These are phyloP conservation scores for Colletotrichum brevisporum DNA, from an alignment of 2,329 filamentous ascomycete genomes.

Conservation along the genomic window DNA sequence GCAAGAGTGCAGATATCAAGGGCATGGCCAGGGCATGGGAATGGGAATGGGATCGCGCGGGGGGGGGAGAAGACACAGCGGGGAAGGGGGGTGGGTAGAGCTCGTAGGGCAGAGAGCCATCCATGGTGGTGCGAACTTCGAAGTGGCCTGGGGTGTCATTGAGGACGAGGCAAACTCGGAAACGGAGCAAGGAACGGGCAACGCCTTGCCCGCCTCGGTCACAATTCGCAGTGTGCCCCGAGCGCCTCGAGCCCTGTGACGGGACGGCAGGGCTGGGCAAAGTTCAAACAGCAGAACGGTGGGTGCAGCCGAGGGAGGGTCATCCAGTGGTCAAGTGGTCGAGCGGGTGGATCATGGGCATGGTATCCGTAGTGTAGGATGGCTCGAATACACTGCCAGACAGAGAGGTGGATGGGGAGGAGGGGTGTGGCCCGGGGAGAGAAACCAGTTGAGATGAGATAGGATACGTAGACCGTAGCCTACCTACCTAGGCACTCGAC, in stretches of 20 bases:
- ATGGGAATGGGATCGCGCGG: not conserved
- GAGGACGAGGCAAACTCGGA: not conserved
- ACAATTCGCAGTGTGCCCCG: not conserved
- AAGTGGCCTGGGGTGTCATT: too few relatives aligned
- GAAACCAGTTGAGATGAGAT: too few relatives aligned
- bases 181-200: slow-evolving; percentile 11
- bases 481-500: too few relatives aligned
- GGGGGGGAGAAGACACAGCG: not conserved
- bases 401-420: too few relatives aligned
- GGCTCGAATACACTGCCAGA: too few relatives aligned
- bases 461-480: too few relatives aligned
- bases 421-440: too few relatives aligned
- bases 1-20: not conserved
- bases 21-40: not conserved
- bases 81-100: not conserved
- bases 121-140: not conserved
- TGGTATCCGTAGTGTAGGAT: too few relatives aligned
- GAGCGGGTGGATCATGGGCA: not conserved
- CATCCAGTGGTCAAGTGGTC: not conserved
- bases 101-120: slow-evolving; percentile 18
- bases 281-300: slow-evolving; percentile 16
- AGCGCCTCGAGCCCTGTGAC: not conserved
- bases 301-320: slow-evolving; percentile 29
- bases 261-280: not conserved
- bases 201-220: not conserved